Percentiles rank a stretch among this genome's conserved stretches.
Evolutionary conservation across 2,329 filamentous ascomycete genomes (phyloP).

Genomic region (Botryosphaeria agaves): DNA sequence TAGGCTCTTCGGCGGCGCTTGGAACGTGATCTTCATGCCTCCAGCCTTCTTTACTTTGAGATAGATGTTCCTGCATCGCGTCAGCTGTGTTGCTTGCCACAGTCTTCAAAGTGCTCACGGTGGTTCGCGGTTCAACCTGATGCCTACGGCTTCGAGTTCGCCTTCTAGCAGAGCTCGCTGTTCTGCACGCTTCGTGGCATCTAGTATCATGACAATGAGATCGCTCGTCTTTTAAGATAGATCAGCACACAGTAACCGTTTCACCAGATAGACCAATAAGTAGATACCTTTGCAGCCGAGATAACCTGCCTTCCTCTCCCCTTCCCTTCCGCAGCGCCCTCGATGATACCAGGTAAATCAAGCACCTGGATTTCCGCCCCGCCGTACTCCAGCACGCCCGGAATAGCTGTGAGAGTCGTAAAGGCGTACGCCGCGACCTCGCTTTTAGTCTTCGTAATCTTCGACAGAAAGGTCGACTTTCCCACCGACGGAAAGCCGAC

Average conservation of each 20-base stretch:
- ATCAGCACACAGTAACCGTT: too few relatives aligned
- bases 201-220: conserved; percentile 88
- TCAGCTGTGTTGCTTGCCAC: conserved; percentile 3
- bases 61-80: conserved; percentile 64
- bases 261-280: neutral
- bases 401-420: conserved; percentile 93
- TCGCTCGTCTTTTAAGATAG: conserved; percentile 53
- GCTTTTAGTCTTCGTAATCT: conserved; percentile 94
- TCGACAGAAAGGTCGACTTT: conserved; percentile 97
- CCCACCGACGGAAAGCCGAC: conserved; percentile 98
- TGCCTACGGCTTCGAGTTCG: conserved; percentile 88
- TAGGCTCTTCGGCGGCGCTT: conserved; percentile 69
- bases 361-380: conserved; percentile 96
- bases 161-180: conserved; percentile 79
- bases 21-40: conserved; percentile 97
- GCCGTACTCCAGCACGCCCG: conserved; percentile 91
- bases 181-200: conserved; percentile 91
- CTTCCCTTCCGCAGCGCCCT: conserved; percentile 90
- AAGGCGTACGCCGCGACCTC: conserved; percentile 94
- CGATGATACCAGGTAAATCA: conserved; percentile 95
- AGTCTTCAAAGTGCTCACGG: conserved; percentile 40
- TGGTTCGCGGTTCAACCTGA: conserved; percentile 77
- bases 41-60: conserved; percentile 90
- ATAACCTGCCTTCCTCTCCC: conserved; percentile 92
- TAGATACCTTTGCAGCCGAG: conserved; percentile 63